Conservation (phyloP, 2,329 filamentous ascomycete genomes). For the Pseudogymnoascus sp. region DNA sequence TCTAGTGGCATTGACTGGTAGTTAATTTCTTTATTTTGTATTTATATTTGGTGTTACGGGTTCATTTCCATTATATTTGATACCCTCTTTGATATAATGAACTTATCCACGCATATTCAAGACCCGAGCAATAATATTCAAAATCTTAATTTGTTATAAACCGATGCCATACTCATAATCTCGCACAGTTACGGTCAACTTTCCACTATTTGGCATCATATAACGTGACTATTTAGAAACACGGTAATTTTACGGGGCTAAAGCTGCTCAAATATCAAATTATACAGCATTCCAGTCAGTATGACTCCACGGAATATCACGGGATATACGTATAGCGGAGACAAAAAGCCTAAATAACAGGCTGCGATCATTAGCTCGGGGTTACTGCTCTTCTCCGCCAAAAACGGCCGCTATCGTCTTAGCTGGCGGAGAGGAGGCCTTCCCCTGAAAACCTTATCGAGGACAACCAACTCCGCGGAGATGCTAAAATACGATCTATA, state of each 20-base stretch:
- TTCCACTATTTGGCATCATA: neutral
- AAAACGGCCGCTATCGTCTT: neutral
- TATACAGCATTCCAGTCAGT: no score
- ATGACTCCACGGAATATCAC: neutral
- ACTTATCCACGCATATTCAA: neutral
- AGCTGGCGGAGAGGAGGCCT: neutral
- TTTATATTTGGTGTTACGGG: neutral
- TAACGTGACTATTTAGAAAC: neutral
- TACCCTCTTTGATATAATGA: neutral
- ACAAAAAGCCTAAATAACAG: neutral
- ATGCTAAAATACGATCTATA: neutral
- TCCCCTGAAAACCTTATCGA: constrained; percentile 3
- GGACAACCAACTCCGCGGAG: neutral
- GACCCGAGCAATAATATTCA: neutral
- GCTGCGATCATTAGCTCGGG: neutral
- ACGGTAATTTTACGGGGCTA: neutral
- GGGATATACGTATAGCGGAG: neutral
- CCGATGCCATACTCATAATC: neutral
- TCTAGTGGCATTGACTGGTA: neutral
- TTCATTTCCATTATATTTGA: neutral
- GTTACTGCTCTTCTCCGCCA: neutral
- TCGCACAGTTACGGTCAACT: neutral
- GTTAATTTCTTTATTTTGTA: neutral
- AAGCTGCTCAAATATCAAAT: neutral
- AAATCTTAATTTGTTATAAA: neutral